Percentiles rank a stretch among this genome's conserved stretches.
phyloP scores from a whole-genome alignment of 2,329 filamentous ascomycete species.

The Shiraia bambusicola region DNA sequence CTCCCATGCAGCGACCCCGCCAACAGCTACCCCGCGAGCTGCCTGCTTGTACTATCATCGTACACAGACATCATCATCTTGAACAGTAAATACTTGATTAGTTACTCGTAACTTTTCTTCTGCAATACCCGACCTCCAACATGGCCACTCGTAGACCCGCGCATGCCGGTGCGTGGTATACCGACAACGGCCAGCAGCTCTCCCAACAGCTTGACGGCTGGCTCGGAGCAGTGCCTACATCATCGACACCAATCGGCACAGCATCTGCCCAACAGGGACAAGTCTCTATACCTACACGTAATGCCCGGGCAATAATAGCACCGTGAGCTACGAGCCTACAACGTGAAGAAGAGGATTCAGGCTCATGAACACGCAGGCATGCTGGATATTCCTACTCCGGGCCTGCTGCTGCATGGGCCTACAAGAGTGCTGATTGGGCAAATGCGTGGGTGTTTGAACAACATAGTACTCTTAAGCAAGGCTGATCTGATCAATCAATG shows the following conservation, averaged over 20 bases:
- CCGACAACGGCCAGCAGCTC: conserved; percentile 60
- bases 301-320: conserved; percentile 84
- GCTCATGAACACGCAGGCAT: conserved; percentile 62
- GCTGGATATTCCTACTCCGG: conserved; percentile 94
- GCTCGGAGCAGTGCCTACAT: conserved; percentile 69
- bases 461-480: not conserved
- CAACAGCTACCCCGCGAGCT: conserved; percentile 5
- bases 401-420: conserved; percentile 89
- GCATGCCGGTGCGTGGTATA: conserved; percentile 91
- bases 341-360: conserved; percentile 4
- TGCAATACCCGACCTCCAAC: conserved; percentile 1
- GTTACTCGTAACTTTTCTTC: not conserved
- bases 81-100: not conserved
- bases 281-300: conserved; percentile 63
- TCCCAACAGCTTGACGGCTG: conserved; percentile 70
- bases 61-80: not conserved
- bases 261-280: conserved; percentile 42
- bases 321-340: conserved; percentile 65
- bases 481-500: not conserved
- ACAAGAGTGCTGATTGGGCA: conserved; percentile 81
- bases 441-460: conserved; percentile 58
- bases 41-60: not conserved
- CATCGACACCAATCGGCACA: conserved; percentile 61
- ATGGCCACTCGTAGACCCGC: conserved; percentile 58
- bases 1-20: not conserved